Evolutionary conservation across 129 eudicot species (phyloP).

Genomic region (sunflower (Helianthus annuus)): DNA sequence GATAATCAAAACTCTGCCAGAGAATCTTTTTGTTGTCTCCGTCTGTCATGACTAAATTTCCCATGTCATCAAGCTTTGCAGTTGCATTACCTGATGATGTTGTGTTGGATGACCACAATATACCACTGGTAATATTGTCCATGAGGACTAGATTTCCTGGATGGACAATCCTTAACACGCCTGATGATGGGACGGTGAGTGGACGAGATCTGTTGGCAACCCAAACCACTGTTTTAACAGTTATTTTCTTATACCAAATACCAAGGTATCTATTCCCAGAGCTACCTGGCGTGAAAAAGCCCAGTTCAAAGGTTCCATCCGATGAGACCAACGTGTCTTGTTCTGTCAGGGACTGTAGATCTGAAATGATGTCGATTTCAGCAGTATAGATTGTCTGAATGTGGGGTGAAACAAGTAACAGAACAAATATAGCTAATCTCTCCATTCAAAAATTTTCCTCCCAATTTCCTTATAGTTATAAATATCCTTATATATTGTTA

Average conservation of each 20-base stretch:
- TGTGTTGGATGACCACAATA: conserved; percentile 37
- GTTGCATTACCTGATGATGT: conserved; percentile 13
- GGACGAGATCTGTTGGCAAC: conserved; percentile 45
- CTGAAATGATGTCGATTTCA: conserved; percentile 30
- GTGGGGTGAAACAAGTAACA: conserved; percentile 15
- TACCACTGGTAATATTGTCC: neutral
- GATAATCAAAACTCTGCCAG: conserved; percentile 37
- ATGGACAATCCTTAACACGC: conserved; percentile 21
- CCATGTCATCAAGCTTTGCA: conserved; percentile 25
- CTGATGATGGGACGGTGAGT: conserved; percentile 16
- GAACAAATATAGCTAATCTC: neutral
- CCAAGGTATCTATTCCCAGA: conserved; percentile 32
- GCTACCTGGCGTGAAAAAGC: conserved; percentile 45
- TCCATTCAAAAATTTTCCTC: conserved; percentile 19
- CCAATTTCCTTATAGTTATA: neutral
- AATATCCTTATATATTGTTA: neutral
- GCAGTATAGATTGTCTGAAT: conserved; percentile 9
- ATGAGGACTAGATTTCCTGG: conserved; percentile 35
- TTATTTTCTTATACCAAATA: conserved; percentile 40
- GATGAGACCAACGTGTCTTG: conserved; percentile 50
- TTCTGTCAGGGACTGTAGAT: conserved; percentile 32
- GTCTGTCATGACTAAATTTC: conserved; percentile 22
- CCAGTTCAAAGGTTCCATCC: conserved; percentile 45
- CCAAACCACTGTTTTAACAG: conserved; percentile 40
- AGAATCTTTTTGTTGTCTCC: neutral